These are phyloP conservation scores for Uronychia binucleata DNA, from an alignment of 73 alveolate genomes.

Conservation along the genomic window DNA sequence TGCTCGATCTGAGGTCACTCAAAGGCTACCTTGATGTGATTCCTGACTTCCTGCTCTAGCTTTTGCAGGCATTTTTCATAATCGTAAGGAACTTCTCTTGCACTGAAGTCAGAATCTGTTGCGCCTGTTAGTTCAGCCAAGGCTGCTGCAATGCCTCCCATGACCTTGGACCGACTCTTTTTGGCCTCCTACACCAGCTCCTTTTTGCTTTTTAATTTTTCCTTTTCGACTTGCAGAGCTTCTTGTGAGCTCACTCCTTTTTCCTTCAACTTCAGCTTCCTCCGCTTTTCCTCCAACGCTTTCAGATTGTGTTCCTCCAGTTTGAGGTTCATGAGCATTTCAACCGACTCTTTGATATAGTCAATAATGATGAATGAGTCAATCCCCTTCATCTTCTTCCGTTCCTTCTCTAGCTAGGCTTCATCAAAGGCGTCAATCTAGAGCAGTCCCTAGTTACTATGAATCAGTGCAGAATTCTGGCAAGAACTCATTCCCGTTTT, in stretches of 20 bases:
- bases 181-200: not conserved
- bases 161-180: not conserved
- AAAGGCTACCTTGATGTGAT: constrained; percentile 29
- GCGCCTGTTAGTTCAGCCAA: not conserved
- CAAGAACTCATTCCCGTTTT: no score
- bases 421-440: constrained; percentile 37
- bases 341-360: constrained; percentile 41
- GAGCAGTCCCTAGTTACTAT: not conserved
- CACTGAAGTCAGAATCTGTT: constrained; percentile 9
- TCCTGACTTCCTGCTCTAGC: constrained; percentile 36
- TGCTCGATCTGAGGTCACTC: constrained; percentile 12
- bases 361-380: constrained; percentile 27
- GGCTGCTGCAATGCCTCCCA: constrained; percentile 21
- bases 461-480: no score
- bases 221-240: not conserved
- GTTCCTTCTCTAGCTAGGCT: constrained; percentile 28
- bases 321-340: constrained; percentile 43
- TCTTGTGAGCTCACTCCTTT: not conserved
- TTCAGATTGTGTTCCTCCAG: constrained; percentile 26
- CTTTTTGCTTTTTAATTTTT: not conserved
- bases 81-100: constrained; percentile 8
- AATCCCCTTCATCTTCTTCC: constrained; percentile 14
- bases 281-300: constrained; percentile 16
- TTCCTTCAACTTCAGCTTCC: constrained; percentile 13
- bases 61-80: constrained; percentile 29